Evolutionary conservation across 2,329 filamentous ascomycete species (phyloP).

Genomic region (Dactylellina drechsleri): DNA sequence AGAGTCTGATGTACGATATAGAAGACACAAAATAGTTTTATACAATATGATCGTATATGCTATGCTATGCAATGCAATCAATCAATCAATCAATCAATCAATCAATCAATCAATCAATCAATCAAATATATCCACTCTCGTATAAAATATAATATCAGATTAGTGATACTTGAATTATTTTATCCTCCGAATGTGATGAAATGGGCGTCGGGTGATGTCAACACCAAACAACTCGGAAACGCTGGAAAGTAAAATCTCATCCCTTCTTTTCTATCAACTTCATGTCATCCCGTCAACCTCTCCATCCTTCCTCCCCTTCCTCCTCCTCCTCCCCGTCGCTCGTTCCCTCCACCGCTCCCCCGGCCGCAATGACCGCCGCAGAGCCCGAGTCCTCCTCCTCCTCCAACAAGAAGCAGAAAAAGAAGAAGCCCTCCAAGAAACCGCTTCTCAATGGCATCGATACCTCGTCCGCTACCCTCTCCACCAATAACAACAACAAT

Average conservation of each 20-base stretch:
- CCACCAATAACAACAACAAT: conserved; percentile 8
- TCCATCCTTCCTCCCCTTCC: conserved; percentile 7
- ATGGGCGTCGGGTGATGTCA: no score
- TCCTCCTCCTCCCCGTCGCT: conserved; percentile 24
- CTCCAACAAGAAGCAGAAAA: conserved; percentile 14
- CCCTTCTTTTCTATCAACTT: conserved; percentile 23
- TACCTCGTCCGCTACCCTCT: conserved; percentile 26
- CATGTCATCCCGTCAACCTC: conserved; percentile 16
- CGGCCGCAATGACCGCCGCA: conserved; percentile 33
- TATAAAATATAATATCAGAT: no score
- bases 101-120: no score
- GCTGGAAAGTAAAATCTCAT: neutral
- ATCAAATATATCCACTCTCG: no score
- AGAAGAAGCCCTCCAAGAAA: conserved; percentile 21
- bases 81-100: no score
- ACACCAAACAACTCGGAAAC: no score
- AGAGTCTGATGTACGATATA: no score
- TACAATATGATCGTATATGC: no score
- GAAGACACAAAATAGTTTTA: no score
- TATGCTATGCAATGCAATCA: no score
- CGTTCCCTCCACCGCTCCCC: conserved; percentile 5
- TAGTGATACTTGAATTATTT: no score
- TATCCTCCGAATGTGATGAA: no score
- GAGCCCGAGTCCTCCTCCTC: conserved; percentile 16
- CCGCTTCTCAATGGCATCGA: conserved; percentile 54